Evolutionary conservation across 1,139 yeast species (phyloP).

Genomic region (Hyphopichia wangnamkhiaoensis): DNA sequence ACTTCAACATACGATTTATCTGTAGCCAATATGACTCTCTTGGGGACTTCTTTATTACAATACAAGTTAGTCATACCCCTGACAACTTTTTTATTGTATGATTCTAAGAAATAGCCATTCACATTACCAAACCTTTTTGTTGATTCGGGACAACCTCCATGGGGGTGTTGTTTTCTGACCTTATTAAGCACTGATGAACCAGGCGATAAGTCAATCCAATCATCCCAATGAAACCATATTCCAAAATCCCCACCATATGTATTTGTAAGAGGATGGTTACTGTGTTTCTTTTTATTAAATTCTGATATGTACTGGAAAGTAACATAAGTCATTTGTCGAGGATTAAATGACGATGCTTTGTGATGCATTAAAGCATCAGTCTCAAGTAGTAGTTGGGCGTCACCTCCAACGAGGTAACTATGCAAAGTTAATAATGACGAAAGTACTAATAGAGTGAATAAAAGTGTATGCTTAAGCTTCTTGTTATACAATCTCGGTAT

Average conservation of each 20-base stretch:
- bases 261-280: constrained; percentile 3
- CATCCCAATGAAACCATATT: constrained; percentile 44
- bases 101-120: constrained; percentile 37
- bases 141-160: constrained; percentile 25
- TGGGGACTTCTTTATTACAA: constrained; percentile 34
- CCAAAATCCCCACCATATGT: constrained; percentile 15
- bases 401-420: background rate
- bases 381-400: background rate
- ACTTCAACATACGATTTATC: constrained; percentile 28
- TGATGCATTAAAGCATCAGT: background rate
- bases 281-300: constrained; percentile 3
- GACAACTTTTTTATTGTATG: constrained; percentile 31
- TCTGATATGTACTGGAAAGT: background rate
- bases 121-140: constrained; percentile 27
- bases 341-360: background rate
- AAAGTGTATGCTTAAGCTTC: background rate
- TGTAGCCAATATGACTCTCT: constrained; percentile 24
- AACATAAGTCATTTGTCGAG: background rate
- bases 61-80: constrained; percentile 38
- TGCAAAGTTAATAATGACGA: background rate
- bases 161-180: constrained; percentile 19
- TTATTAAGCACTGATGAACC: constrained; percentile 23
- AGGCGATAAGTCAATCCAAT: constrained; percentile 37
- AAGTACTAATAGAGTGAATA: background rate
- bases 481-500: background rate